These are phyloP conservation scores for Cryphonectria radicalis DNA, from an alignment of 2,329 filamentous ascomycete genomes.

Conservation along the genomic window DNA sequence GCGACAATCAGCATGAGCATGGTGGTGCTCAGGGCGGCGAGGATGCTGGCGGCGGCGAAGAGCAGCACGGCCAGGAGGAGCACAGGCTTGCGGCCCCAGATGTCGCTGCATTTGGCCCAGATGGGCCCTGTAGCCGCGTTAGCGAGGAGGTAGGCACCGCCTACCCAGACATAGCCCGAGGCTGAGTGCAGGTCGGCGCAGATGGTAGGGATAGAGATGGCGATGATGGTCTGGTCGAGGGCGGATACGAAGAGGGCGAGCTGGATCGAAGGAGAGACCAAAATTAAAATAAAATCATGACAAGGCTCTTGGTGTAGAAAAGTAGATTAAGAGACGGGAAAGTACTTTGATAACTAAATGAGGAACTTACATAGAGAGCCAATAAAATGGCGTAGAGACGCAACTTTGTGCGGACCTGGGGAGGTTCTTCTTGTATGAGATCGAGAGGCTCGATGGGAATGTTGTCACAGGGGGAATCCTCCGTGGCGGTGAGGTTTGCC, in stretches of 20 bases:
- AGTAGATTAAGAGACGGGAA: too few species aligned
- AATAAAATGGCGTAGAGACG: constrained; percentile 31
- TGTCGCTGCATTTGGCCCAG: constrained; percentile 56
- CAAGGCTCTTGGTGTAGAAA: too few species aligned
- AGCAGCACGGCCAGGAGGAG: constrained; percentile 39
- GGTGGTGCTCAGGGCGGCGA: constrained; percentile 41
- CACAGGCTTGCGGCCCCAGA: constrained; percentile 48
- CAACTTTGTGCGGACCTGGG: constrained; percentile 32
- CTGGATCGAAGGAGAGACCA: not conserved
- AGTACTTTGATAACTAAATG: too few species aligned
- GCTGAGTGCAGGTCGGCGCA: constrained; percentile 52
- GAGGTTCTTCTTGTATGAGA: constrained; percentile 13
- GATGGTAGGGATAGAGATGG: constrained; percentile 56
- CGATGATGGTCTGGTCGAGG: constrained; percentile 48
- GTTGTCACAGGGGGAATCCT: not conserved
- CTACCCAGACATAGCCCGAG: constrained; percentile 68
- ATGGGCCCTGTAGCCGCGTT: constrained; percentile 61
- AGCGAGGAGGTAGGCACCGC: constrained; percentile 65
- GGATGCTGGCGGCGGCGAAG: constrained; percentile 43
- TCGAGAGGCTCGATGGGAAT: constrained; percentile 24
- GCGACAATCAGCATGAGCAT: constrained; percentile 45
- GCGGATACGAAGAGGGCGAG: constrained; percentile 32
- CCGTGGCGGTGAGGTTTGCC: not conserved
- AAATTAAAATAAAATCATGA: too few species aligned
- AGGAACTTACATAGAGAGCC: constrained; percentile 30